phyloP scores from a whole-genome alignment of 768 basidiomycete species.

The Kwoniella bestiolae region DNA sequence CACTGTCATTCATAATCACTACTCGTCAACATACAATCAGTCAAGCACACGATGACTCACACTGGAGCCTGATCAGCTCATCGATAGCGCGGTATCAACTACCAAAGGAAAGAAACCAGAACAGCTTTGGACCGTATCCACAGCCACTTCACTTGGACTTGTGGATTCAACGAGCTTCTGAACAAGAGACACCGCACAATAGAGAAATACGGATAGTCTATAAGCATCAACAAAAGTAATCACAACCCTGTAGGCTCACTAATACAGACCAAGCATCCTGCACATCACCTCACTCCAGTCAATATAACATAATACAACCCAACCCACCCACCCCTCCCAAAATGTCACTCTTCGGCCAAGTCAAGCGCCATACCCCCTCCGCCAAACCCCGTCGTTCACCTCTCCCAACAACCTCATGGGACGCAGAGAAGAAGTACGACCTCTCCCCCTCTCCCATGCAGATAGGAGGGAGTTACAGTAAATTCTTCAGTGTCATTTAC shows the following conservation, averaged over 20 bases:
- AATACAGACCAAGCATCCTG: no score
- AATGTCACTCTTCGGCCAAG: constrained; percentile 58
- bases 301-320: neutral
- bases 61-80: no score
- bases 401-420: constrained; percentile 44
- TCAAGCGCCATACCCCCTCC: constrained; percentile 50
- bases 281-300: no score
- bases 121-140: neutral
- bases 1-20: no score
- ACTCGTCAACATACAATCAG: neutral
- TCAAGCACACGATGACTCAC: neutral
- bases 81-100: no score
- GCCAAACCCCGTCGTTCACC: constrained; percentile 45
- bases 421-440: constrained; percentile 46
- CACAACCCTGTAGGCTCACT: no score
- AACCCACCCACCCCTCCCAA: neutral
- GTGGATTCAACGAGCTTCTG: neutral
- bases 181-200: no score
- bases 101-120: no score
- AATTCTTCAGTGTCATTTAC: constrained; percentile 49
- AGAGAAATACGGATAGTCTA: no score
- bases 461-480: constrained; percentile 17
- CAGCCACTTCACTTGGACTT: neutral
- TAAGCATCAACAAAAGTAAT: no score
- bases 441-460: constrained; percentile 28